Base-by-base conservation (phyloP, 306 rosid species). In the Vigna trinervia region DNA sequence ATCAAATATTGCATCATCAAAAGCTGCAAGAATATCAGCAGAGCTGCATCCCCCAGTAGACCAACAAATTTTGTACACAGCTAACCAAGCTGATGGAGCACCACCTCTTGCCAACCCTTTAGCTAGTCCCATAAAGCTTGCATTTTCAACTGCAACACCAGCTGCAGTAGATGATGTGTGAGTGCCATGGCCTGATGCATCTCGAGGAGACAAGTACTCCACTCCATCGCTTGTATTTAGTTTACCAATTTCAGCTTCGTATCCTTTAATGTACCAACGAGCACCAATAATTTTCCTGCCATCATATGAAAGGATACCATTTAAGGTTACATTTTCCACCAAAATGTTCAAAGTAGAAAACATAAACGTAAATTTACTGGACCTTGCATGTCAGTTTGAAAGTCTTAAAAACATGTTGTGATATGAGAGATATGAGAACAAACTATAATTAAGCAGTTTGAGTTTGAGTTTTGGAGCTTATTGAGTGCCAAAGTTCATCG, bases 201-300 rank as follows among this genome's bases (percentile, higher is more conserved):
- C 95, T 69, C 92, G 78, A 4, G 92, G 80, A 39, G 92, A 90
- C 19, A 83, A 56, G 80, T 52, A 88, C 56, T 88, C 90, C 19
- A 75, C 75, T 14, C 80, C 83, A 28, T 70, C 76, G 0, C 80
- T 84, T 15, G 84, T 75, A 61, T 83, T 76, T 67, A 86, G 54
- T 71, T 84, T 87, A 22, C 90, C 90, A 3, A 84, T 83, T 77
- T 88, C 90, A 59, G 92, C 94, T 79, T 88, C 88, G n/a, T 86
- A 90, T 47, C 94, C 94, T 81, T 85, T 90, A 17, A 67, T 22
- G 66, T 88, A 90, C 92, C 90, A 90, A 28, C 90, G 90, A 1
- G 95, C 95, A 23, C 95, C 90, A 9, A 90, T 86, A 7, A 90
- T 86, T 81, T 90, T 90, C 83, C 89, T 90, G 86, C 69, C 84